Evolutionary conservation across 345 rosid species (phyloP).

Genomic region (Cardamine resedifolia): DNA sequence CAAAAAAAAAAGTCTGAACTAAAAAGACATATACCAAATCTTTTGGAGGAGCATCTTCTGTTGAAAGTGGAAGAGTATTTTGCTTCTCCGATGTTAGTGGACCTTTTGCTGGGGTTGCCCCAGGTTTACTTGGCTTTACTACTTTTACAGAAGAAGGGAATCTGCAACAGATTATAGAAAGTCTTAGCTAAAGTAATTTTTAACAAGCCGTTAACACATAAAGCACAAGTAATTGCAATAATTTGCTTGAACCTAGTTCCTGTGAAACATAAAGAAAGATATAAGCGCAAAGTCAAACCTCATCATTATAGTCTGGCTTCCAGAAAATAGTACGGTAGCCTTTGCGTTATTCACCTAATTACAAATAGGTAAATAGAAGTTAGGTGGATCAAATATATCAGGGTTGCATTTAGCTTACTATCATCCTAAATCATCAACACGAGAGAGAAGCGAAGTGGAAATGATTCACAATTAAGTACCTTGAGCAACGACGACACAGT

Average conservation of each 20-base stretch:
- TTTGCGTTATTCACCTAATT: slow-evolving; percentile 79
- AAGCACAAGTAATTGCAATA: background rate
- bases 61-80: slow-evolving; percentile 44
- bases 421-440: background rate
- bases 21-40: slow-evolving; percentile 60
- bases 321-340: slow-evolving; percentile 52
- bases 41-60: slow-evolving; percentile 44
- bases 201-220: background rate
- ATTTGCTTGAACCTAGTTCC: slow-evolving; percentile 12
- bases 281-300: slow-evolving; percentile 49
- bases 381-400: background rate
- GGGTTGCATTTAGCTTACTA: slow-evolving; percentile 17
- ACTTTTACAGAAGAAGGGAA: slow-evolving; percentile 70
- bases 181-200: slow-evolving; percentile 16
- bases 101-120: slow-evolving; percentile 70
- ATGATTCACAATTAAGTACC: slow-evolving; percentile 46
- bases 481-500: slow-evolving; percentile 85
- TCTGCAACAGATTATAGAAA: slow-evolving; percentile 43
- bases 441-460: background rate
- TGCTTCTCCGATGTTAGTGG: slow-evolving; percentile 48
- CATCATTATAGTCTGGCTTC: slow-evolving; percentile 54
- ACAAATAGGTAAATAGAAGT: slow-evolving; percentile 16
- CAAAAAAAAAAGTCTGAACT: slow-evolving; percentile 12
- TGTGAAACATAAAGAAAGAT: slow-evolving; percentile 22
- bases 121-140: slow-evolving; percentile 55